Base-by-base conservation (phyloP, 495 filamentous ascomycete species). In the Hamigera avellanea region DNA sequence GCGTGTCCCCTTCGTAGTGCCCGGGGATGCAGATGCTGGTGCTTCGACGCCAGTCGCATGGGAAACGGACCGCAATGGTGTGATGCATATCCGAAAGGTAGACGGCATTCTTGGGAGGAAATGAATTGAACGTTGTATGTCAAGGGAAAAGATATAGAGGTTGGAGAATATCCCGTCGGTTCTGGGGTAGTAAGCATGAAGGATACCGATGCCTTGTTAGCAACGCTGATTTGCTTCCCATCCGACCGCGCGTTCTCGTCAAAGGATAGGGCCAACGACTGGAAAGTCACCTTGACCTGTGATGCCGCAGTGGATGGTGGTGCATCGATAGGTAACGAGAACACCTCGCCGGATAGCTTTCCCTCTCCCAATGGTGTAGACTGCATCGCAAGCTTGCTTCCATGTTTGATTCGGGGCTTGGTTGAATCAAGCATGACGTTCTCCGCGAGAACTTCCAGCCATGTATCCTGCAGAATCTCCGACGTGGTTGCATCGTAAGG, bases 41-140 rank as follows among this genome's bases (percentile, higher is more conserved):
- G 14, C 57, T 62, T 46, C 62, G 66, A 19, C 70, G 42, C 36
- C 69, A 60, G 26, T 62, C 68, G 6, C 66, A 55, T 42, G 64
- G 2, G 28, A 19, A 34, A 31, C 12, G 19, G 19, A 35, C 19
- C 10, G 12, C 38, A 36, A 13, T 42, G 44, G 14, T 44, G 43
- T 3, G 42, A 42, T 12, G 56, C 42, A 18, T 50, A 39, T 0
- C 59, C 66, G 6, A 57, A 59, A 1, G 77, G 76, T 5, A 73
- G 67, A 3, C 69, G 69, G 32, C 79, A 83, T 32, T 75, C 74
- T 37, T 80, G 73, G 0, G 73, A 72, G 6, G 79, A 77, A 29
- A 81, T 62, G 48, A 82, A 82, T 43, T 71, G 68, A 28, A 80
- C 69, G 42, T 82, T 76, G 44, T 80, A 69, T n/a, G 50, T 52